Conservation (phyloP, 495 filamentous ascomycete genomes). For the Podospora comata region DNA sequence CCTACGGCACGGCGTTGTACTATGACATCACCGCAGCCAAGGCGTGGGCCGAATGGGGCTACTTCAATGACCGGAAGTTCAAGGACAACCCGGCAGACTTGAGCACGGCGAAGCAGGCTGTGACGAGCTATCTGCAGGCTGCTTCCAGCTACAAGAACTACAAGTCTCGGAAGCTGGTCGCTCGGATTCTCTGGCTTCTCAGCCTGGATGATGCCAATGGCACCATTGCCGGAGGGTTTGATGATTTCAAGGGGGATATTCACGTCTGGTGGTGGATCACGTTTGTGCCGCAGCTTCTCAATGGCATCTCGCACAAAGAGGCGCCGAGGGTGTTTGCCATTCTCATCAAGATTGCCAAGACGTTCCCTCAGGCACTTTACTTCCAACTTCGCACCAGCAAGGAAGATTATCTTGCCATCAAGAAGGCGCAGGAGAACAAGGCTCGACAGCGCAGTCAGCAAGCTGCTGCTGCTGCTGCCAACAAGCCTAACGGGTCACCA, state of each 20-base stretch:
- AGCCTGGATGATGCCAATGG: conserved; percentile 88
- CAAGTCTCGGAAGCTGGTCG: conserved; percentile 93
- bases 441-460: conserved; percentile 36
- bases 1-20: conserved; percentile 90
- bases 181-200: conserved; percentile 91
- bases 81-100: conserved; percentile 81
- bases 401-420: conserved; percentile 92
- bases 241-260: conserved; percentile 91
- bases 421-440: conserved; percentile 80
- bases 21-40: conserved; percentile 94
- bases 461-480: conserved; percentile 15
- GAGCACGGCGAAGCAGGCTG: conserved; percentile 77
- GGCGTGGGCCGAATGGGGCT: conserved; percentile 99
- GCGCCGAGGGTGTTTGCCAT: conserved; percentile 78
- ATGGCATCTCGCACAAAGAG: conserved; percentile 84
- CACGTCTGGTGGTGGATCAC: conserved; percentile 99
- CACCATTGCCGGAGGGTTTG: conserved; percentile 74
- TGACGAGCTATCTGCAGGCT: conserved; percentile 95
- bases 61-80: conserved; percentile 94
- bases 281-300: conserved; percentile 93
- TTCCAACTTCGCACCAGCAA: conserved; percentile 88
- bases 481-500: conserved; percentile 40
- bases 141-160: conserved; percentile 93
- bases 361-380: conserved; percentile 90
- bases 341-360: conserved; percentile 88